Base-by-base conservation (phyloP, 345 rosid genomes). In the Ricinus communis region DNA sequence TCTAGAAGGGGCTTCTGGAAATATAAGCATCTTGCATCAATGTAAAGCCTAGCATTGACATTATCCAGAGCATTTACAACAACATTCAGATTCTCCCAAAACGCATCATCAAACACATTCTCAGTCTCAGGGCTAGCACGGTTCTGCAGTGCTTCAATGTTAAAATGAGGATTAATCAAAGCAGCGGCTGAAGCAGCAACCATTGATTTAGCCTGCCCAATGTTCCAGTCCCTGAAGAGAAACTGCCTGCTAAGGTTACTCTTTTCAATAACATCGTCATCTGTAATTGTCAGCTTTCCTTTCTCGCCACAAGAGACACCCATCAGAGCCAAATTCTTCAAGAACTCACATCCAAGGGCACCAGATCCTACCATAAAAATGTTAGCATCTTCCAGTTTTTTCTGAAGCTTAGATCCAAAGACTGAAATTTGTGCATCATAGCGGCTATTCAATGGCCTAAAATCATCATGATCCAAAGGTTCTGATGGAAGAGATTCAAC, bases 1-100 rank as follows among this genome's bases (percentile, higher is more conserved):
- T 95, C 99, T 4, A 95, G 94, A 71, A 95, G 98, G 62, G 99
- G 98, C 82, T 89, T 95, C 87, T 95, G 99, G 86, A 95, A 95
- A 81, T 95, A 95, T 65, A 95, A 82, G 87, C 99, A 92, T 76
- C 97, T 95, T 59, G 85, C 86, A 81, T 95, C 99, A 70, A 95
- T 88, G 77, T 95, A 95, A 22, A 95, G 91, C 82, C 99, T 86
- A 3, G 99, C 99, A 75, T 89, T 92, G 22, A 95, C 97, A 72
- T 95, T 95, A 81, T 95, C 99, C 16, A 95, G 72, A 27, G 99
- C 99, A 85, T 95, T 95, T 25, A 95, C 77, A 27, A 85, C 88
- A 65, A 84, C 87, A 52, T 77, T 90, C 62, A 90, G 73, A 77
- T 90, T 89, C 81, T 95, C 97, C 99, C 98, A 95, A 77, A 88